phyloP scores from a whole-genome alignment of 768 basidiomycete species.

The Xerocomellus chrysenteron region DNA sequence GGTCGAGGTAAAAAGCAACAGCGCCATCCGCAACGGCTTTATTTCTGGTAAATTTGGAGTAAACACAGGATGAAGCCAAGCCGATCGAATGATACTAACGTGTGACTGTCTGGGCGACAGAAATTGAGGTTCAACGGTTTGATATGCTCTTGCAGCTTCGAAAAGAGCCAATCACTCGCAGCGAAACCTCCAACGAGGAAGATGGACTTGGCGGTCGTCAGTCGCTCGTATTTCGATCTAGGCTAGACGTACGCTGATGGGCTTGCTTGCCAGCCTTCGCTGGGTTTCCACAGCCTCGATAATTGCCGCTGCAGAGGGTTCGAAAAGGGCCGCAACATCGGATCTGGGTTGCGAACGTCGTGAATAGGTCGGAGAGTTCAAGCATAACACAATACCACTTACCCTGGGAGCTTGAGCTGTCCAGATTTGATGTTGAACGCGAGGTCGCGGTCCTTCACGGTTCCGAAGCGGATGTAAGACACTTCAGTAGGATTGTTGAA shows the following conservation, averaged over 20 bases:
- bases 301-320: slow-evolving; percentile 25
- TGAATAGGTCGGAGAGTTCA: background rate
- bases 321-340: slow-evolving; percentile 32
- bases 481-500: slow-evolving; percentile 41
- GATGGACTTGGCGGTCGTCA: slow-evolving; percentile 27
- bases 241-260: slow-evolving; percentile 25
- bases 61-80: background rate
- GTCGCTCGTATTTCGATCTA: background rate
- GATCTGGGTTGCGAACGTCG: slow-evolving; percentile 10
- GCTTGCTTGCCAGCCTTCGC: slow-evolving; percentile 14
- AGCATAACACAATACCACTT: background rate
- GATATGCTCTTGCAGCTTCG: slow-evolving; percentile 32
- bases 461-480: slow-evolving; percentile 50
- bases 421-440: slow-evolving; percentile 44
- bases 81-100: slow-evolving; percentile 35
- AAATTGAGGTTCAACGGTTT: slow-evolving; percentile 38
- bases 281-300: slow-evolving; percentile 28
- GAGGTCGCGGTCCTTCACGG: slow-evolving; percentile 40
- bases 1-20: slow-evolving; percentile 43
- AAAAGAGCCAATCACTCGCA: slow-evolving; percentile 44
- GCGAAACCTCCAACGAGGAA: slow-evolving; percentile 48
- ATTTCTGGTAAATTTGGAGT: slow-evolving; percentile 29
- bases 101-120: slow-evolving; percentile 50
- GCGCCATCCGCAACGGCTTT: slow-evolving; percentile 50
- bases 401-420: slow-evolving; percentile 44